Conservation (phyloP, 108 stramenopile genomes). For the Fistulifera pelliculosa region DNA sequence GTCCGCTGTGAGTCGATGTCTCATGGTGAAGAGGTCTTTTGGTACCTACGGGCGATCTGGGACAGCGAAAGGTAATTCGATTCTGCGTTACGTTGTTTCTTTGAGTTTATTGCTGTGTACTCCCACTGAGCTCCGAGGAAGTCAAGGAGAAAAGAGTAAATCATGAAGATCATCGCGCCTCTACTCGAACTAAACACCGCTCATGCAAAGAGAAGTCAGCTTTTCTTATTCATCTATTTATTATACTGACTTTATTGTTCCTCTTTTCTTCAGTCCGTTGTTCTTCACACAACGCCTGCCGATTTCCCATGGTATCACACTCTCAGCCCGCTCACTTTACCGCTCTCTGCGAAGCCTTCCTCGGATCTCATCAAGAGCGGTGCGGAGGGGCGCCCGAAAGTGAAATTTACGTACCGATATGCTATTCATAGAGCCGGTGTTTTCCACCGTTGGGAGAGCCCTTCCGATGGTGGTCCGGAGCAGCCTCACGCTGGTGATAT, state of each 20-base stretch:
- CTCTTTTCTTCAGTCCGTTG: conserved; percentile 28
- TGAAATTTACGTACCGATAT: conserved; percentile 49
- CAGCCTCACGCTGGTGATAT: conserved; percentile 7
- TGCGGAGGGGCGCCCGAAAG: not conserved
- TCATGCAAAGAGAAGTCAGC: not conserved
- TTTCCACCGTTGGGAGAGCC: conserved; percentile 62
- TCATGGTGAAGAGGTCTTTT: conserved; percentile 73
- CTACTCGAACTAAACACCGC: too few relatives aligned
- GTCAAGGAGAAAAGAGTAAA: not conserved
- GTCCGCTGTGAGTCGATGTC: conserved; percentile 74
- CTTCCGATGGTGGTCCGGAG: conserved; percentile 31
- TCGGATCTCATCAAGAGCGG: not conserved
- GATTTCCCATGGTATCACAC: conserved; percentile 71
- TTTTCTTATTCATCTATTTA: not conserved
- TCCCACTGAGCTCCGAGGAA: not conserved
- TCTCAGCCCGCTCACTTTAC: conserved; percentile 36
- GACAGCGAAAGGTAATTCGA: conserved; percentile 6
- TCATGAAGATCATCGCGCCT: too few relatives aligned
- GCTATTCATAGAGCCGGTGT: conserved; percentile 53
- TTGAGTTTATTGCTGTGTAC: not conserved
- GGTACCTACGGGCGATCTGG: conserved; percentile 7
- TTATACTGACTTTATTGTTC: not conserved
- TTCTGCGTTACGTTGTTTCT: not conserved
- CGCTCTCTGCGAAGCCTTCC: conserved; percentile 9
- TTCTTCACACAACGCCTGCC: conserved; percentile 65